Evolutionary conservation across 2,329 filamentous ascomycete genomes (phyloP).

Genomic region (Verticillium zaregamsianum): DNA sequence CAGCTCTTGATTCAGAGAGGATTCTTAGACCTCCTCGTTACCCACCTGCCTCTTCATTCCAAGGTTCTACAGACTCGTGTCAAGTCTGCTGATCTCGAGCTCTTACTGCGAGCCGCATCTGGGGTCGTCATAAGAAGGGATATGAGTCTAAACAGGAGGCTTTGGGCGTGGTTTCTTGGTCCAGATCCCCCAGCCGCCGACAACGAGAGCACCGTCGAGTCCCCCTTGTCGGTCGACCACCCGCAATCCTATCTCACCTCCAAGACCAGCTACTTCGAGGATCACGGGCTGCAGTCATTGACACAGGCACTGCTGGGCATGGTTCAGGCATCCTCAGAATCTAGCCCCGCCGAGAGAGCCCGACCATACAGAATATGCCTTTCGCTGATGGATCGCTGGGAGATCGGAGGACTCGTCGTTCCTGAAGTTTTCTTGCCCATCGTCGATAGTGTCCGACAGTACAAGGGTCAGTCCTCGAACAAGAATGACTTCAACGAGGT

Average conservation of each 20-base stretch:
- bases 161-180: conserved; percentile 96
- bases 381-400: conserved; percentile 97
- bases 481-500: conserved; percentile 79
- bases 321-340: conserved; percentile 54
- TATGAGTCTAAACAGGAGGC: conserved; percentile 90
- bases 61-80: conserved; percentile 73
- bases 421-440: conserved; percentile 85
- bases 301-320: conserved; percentile 72
- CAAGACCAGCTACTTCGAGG: conserved; percentile 77
- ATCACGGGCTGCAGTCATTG: conserved; percentile 70
- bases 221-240: conserved; percentile 38
- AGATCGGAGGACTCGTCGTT: conserved; percentile 86
- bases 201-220: conserved; percentile 41
- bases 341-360: conserved; percentile 63
- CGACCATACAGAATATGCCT: conserved; percentile 87
- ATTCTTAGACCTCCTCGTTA: conserved; percentile 88
- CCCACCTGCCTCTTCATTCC: conserved; percentile 81
- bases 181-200: conserved; percentile 57
- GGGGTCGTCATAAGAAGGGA: conserved; percentile 85
- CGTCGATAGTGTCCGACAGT: conserved; percentile 73
- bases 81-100: conserved; percentile 70
- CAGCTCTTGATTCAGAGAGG: conserved; percentile 91
- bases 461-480: conserved; percentile 60
- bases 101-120: conserved; percentile 77
- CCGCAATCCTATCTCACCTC: conserved; percentile 45